Evolutionary conservation across 164 flowering plant genomes (phyloP).

Genomic region (Berberis vulgaris): DNA sequence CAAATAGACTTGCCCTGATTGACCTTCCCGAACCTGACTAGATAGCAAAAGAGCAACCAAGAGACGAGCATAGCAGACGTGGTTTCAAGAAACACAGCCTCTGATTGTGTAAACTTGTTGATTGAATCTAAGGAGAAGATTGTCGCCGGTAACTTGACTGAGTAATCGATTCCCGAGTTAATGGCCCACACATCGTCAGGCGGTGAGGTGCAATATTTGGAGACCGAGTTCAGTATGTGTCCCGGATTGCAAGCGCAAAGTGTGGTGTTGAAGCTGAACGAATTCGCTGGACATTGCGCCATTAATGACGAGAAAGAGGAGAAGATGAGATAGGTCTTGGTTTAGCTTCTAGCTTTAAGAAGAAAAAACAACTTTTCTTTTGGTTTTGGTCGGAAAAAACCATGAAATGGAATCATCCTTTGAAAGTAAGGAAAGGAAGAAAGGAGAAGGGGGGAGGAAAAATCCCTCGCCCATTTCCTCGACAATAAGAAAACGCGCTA

Average conservation of each 20-base stretch:
- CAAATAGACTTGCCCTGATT: conserved; percentile 47
- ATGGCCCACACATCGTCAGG: conserved; percentile 15
- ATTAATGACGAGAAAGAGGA: not conserved
- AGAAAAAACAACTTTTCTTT: no score
- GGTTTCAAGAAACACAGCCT: conserved; percentile 32
- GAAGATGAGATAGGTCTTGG: not conserved
- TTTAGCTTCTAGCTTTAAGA: no score
- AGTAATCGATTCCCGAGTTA: conserved; percentile 44
- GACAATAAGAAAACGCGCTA: no score
- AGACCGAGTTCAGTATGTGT: conserved; percentile 23
- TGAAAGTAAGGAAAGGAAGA: no score
- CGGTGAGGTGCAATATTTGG: conserved; percentile 24
- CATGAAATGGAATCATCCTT: no score
- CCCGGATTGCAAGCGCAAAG: conserved; percentile 75
- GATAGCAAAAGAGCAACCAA: conserved; percentile 61
- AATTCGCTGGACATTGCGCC: conserved; percentile 44
- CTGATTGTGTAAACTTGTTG: conserved; percentile 36
- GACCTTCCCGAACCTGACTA: conserved; percentile 43
- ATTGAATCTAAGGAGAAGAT: conserved; percentile 62
- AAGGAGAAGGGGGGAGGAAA: no score
- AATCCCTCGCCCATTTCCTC: no score
- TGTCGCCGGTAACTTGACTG: conserved; percentile 40
- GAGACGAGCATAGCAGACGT: conserved; percentile 45
- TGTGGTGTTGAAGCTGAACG: conserved; percentile 49
- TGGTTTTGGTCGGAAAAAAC: no score